Evolutionary conservation across 2,329 filamentous ascomycete genomes (phyloP), one percentile per base, ranked within the genome.

Genomic region (Aaosphaeria arxii): DNA sequence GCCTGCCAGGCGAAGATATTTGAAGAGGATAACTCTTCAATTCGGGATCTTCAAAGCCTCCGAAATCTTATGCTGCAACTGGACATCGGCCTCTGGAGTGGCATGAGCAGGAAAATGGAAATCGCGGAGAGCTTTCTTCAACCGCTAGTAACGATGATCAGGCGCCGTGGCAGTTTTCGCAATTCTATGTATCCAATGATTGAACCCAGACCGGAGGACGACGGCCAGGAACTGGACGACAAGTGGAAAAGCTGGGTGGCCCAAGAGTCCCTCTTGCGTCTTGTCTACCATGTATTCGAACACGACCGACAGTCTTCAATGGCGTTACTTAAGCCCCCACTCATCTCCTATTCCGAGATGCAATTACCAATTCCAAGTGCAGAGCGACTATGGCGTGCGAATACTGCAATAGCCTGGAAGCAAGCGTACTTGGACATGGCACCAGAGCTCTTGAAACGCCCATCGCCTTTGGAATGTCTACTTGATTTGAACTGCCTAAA

Each of bases 291-390:
- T 59, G 71, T 81, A 11, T 86, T 86, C 54, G 67, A 85, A 5
- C 78, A 84, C 48, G 86, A 89, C 57, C 76, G 83, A 0, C 83
- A 88, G 51, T 77, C 80, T 4, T 87, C 86, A 2, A 85, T 89
- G 72, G 81, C 83, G 1, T 75, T 86, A 4, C 73, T 87, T 46
- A 82, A 80, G 24, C 84, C 80, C 49, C 83, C 85, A 0, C 71
- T 83, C 17, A 81, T 89, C 54, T 86, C 85, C 0, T 89, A 88
- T 57, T 77, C 84, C 0, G 87, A 89, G 57, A 70, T 89, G 43
- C 81, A 81, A 4, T 70, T 89, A 3, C 84, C 85, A 1, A 66
- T 90, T 0, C 86, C 87, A 0, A 80, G 80, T 50, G 73, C 81
- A 0, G 76, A 78, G 46, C 75, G 79, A 9, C 64, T 90, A 2